Percentiles rank a stretch among this genome's conserved stretches.
phyloP scores from a whole-genome alignment of 257 asterid genomes.

The Solanum boliviense region DNA sequence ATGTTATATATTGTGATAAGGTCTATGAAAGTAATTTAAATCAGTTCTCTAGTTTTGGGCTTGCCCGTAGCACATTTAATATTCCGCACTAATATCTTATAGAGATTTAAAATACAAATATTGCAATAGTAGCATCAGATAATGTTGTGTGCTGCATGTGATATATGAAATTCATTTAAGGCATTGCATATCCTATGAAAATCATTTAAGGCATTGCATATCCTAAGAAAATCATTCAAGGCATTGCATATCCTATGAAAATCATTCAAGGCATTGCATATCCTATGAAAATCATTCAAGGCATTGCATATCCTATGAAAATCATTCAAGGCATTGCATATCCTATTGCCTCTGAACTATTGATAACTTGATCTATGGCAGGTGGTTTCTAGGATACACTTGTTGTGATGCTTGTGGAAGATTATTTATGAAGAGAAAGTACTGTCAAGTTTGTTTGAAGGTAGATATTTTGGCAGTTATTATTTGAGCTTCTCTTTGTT shows the following conservation, averaged over 20 bases:
- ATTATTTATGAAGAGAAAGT: conserved; percentile 86
- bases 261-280: neutral
- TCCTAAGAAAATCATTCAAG: no score
- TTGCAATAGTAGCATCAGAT: neutral
- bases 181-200: neutral
- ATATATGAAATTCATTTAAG: neutral
- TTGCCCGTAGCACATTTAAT: neutral
- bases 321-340: neutral
- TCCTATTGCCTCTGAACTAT: neutral
- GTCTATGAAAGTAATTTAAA: neutral
- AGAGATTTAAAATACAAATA: neutral
- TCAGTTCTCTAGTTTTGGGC: neutral
- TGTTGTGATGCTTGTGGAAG: conserved; percentile 99
- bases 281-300: neutral
- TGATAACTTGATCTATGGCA: conserved; percentile 20
- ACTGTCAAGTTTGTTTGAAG: conserved; percentile 96
- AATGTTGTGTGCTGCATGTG: neutral
- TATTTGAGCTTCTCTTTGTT: neutral
- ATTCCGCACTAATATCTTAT: neutral
- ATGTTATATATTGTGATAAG: neutral
- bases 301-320: neutral
- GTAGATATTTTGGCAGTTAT: conserved; percentile 16
- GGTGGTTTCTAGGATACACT: conserved; percentile 99
- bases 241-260: no score
- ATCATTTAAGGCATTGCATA: neutral